Evolutionary conservation across 2,329 filamentous ascomycete species (phyloP).

Genomic region (Colletotrichum costaricense): DNA sequence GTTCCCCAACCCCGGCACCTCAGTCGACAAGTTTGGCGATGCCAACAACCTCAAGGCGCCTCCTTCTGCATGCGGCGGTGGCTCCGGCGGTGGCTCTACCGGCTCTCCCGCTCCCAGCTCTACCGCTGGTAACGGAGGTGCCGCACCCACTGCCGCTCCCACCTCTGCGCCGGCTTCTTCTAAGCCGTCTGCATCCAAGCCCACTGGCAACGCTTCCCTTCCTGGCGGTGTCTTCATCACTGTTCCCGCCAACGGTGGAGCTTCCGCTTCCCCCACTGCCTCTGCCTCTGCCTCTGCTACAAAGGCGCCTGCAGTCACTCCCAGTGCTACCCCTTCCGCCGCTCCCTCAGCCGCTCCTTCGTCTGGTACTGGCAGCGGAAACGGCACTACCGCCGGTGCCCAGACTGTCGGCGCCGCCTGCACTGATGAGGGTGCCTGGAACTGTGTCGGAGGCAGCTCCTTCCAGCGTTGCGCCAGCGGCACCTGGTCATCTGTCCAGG

Average conservation of each 20-base stretch:
- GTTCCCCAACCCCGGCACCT: no score
- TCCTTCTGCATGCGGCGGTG: background rate
- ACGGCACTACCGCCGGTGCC: conserved; percentile 39
- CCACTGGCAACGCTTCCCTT: conserved; percentile 24
- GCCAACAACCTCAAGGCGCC: no score
- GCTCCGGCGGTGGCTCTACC: background rate
- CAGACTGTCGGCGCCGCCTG: conserved; percentile 58
- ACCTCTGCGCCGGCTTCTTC: conserved; percentile 37
- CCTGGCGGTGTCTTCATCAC: conserved; percentile 57
- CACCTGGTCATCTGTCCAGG: conserved; percentile 56
- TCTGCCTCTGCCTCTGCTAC: conserved; percentile 33
- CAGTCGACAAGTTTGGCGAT: no score
- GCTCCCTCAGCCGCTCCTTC: conserved; percentile 31
- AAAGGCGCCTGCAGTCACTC: conserved; percentile 30
- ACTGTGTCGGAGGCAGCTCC: conserved; percentile 61
- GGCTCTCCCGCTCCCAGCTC: background rate
- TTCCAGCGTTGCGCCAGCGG: conserved; percentile 68
- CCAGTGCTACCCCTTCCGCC: conserved; percentile 24
- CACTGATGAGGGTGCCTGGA: conserved; percentile 61
- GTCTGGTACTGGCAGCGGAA: conserved; percentile 36
- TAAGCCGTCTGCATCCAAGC: conserved; percentile 15
- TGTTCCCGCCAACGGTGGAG: conserved; percentile 31
- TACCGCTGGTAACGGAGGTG: background rate
- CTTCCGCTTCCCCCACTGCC: conserved; percentile 35
- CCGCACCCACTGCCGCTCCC: conserved; percentile 27